A percentile compares a stretch with the other conserved stretches of the same genome.
phyloP scores from a whole-genome alignment of 2,329 filamentous ascomycete genomes.

The Tolypocladium ovalisporum region DNA sequence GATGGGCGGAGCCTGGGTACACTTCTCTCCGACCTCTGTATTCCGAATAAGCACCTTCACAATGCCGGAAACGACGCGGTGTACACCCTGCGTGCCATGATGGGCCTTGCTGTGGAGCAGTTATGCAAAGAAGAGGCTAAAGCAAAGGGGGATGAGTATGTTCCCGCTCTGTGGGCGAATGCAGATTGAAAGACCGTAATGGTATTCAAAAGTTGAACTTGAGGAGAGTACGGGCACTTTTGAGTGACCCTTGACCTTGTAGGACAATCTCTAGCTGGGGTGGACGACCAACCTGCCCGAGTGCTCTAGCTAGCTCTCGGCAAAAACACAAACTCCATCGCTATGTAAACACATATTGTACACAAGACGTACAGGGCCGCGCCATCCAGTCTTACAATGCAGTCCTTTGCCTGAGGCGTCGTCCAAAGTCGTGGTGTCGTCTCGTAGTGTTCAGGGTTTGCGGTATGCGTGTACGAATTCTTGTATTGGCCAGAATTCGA shows the following conservation, averaged over 20 bases:
- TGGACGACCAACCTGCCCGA: not conserved
- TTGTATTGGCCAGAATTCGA: not conserved
- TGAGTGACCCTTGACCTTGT: not conserved
- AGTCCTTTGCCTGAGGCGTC: not conserved
- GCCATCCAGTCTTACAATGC: conserved; percentile 1
- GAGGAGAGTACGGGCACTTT: conserved; percentile 2
- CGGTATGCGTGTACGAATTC: not conserved
- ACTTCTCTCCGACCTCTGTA: conserved; percentile 53
- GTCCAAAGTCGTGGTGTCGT: not conserved
- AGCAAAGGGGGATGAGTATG: conserved; percentile 6
- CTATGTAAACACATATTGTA: conserved; percentile 30
- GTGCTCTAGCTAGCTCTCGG: conserved; percentile 9
- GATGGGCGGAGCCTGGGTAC: conserved; percentile 45
- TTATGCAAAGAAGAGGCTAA: conserved; percentile 10
- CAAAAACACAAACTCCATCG: conserved; percentile 30
- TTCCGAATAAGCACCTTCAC: conserved; percentile 58
- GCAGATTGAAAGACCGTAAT: not conserved
- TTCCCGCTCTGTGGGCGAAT: conserved; percentile 2
- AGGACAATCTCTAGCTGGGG: not conserved
- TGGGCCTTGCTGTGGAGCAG: conserved; percentile 31
- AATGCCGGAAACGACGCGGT: conserved; percentile 82
- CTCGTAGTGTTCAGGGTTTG: not conserved
- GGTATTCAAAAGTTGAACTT: not conserved
- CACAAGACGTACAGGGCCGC: conserved; percentile 16
- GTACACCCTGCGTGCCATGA: conserved; percentile 65